Evolutionary conservation across 2,329 filamentous ascomycete species (phyloP).

Genomic region (Arthrinium phaeospermum): DNA sequence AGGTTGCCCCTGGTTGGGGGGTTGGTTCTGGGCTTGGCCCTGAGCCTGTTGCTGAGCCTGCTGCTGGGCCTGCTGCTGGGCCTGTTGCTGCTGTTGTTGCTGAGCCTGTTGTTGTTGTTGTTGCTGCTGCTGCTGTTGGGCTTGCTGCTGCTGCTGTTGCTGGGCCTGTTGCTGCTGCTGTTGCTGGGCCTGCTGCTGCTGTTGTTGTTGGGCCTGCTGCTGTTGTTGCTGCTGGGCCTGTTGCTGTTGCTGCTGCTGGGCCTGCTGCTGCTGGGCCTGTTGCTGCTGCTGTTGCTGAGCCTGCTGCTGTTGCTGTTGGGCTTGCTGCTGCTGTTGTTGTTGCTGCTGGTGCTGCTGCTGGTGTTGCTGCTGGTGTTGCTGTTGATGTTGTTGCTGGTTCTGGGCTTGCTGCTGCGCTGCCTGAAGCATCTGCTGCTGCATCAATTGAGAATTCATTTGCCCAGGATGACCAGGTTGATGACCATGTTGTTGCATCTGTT

Average conservation of each 20-base stretch:
- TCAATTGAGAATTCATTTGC: slow-evolving; percentile 47
- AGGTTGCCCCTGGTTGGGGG: slow-evolving; percentile 32
- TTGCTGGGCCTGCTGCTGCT: slow-evolving; percentile 29
- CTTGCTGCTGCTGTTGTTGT: slow-evolving; percentile 29
- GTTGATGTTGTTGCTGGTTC: slow-evolving; percentile 29
- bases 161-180: slow-evolving; percentile 31
- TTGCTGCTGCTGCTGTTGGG: slow-evolving; percentile 17
- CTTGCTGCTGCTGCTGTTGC: slow-evolving; percentile 15
- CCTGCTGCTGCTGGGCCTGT: slow-evolving; percentile 40
- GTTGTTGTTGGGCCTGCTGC: slow-evolving; percentile 28
- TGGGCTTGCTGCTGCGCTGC: slow-evolving; percentile 43
- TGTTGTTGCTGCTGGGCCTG: slow-evolving; percentile 27
- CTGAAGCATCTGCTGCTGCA: slow-evolving; percentile 36
- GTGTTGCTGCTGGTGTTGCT: slow-evolving; percentile 46
- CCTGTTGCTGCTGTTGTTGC: slow-evolving; percentile 28
- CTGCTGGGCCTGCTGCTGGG: slow-evolving; percentile 29
- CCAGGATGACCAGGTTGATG: slow-evolving; percentile 41
- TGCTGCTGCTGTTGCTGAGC: slow-evolving; percentile 38
- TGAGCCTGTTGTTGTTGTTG: slow-evolving; percentile 43
- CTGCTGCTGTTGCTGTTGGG: slow-evolving; percentile 33
- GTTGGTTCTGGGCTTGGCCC: slow-evolving; percentile 28
- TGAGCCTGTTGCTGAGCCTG: slow-evolving; percentile 31
- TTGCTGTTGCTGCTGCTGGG: slow-evolving; percentile 11
- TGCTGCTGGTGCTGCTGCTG: slow-evolving; percentile 28
- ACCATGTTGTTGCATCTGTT: slow-evolving; percentile 48